Evolutionary conservation across 495 filamentous ascomycete genomes (phyloP), one percentile per base, ranked within the genome.

Genomic region (Penicillium ucsense): DNA sequence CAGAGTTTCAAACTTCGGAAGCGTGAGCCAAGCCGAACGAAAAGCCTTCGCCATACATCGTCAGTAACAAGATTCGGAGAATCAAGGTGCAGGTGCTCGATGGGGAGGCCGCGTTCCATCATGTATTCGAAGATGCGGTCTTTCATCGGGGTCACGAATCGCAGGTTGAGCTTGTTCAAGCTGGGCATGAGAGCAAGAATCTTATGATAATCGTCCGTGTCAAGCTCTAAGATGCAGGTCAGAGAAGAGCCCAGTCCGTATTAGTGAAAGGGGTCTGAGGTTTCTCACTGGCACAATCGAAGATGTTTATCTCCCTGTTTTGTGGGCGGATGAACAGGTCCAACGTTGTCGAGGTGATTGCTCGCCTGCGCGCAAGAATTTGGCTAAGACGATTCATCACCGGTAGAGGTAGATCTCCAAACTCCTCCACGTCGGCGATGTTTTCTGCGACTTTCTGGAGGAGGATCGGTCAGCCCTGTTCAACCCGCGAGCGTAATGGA

Each of bases 91-190:
- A 81, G 47, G 57, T 78, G 50, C 70, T 66, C 74, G 38, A 95
- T 72, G 7, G 76, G 55, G 35, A 82, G 68, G 36, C 83, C 65
- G 27, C 85, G 81, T 45, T 82, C 81, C 4, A 86, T 68, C 55
- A 95, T 78, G 63, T 88, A 94, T 12, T 91, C 75, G 58, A 95
- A 72, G 29, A 87, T 82, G 8, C 70, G 61, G 55, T 95, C 85
- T 61, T 92, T 94, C 75, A 95, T 82, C 54, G 92, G 87, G 33
- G 88, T 82, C n/a, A 80, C 86, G 57, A 90, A 87, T 35, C 80
- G 78, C 38, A 92, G 70, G 47, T 85, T 82, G 33, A 95, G 66
- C 40, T 75, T 74, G 44, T 77, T 78, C 33, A 94, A 67, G 9
- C 65, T 72, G 4, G 88, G 81, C 44, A 83, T 77, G 1, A 80